Percentiles rank a stretch among this genome's conserved stretches.
These are phyloP conservation scores for Sergeia podlipaevii DNA, from an alignment of 208 protist genomes.

Conservation along the genomic window DNA sequence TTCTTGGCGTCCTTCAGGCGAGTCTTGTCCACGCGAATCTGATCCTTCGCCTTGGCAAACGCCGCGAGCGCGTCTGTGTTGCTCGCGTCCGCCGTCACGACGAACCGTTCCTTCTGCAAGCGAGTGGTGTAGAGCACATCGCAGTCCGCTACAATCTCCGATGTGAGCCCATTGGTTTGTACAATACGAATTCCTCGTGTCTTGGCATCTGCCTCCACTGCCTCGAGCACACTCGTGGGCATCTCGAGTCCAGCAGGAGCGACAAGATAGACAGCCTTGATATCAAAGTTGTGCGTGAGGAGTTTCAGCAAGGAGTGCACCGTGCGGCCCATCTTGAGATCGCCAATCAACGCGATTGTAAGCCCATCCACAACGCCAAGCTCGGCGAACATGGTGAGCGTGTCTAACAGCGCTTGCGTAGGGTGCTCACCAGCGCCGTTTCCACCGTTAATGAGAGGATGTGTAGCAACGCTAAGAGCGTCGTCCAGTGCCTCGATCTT, in stretches of 20 bases:
- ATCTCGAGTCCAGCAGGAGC: conserved; percentile 88
- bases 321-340: conserved; percentile 97
- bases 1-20: conserved; percentile 74
- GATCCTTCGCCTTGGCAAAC: conserved; percentile 84
- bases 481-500: conserved; percentile 73
- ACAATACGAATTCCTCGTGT: conserved; percentile 40
- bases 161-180: conserved; percentile 16
- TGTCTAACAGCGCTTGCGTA: conserved; percentile 97
- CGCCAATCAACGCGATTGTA: conserved; percentile 94
- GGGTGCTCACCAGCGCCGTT: conserved; percentile 98
- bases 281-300: conserved; percentile 82
- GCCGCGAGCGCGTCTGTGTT: conserved; percentile 59
- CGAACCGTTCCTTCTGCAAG: conserved; percentile 97
- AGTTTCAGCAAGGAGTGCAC: conserved; percentile 95
- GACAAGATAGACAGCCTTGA: conserved; percentile 88
- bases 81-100: conserved; percentile 18
- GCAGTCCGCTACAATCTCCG: conserved; percentile 71
- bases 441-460: conserved; percentile 96
- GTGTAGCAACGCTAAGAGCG: conserved; percentile 45
- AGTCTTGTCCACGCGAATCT: conserved; percentile 67
- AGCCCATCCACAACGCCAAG: conserved; percentile 88
- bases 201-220: conserved; percentile 36
- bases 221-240: conserved; percentile 75
- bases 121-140: conserved; percentile 98
- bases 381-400: conserved; percentile 96